A percentile compares a stretch with the other conserved stretches of the same genome.
phyloP scores from a whole-genome alignment of 2,329 filamentous ascomycete genomes.

The Fusarium sacchari region DNA sequence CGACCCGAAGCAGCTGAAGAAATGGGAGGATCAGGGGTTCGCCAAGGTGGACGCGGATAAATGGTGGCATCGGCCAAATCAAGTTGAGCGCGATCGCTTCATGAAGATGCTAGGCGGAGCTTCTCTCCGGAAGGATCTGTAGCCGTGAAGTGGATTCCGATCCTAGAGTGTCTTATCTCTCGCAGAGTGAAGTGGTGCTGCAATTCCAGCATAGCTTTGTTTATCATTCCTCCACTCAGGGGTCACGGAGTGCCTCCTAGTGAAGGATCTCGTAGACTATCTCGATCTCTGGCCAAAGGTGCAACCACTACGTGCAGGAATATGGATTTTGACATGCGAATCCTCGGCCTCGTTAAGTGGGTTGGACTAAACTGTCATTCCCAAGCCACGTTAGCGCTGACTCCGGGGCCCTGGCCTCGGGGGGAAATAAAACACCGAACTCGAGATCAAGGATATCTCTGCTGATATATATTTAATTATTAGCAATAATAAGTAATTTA shows the following conservation, averaged over 20 bases:
- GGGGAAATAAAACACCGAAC: too few species aligned
- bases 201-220: neutral
- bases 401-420: neutral
- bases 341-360: neutral
- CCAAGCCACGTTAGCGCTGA: neutral
- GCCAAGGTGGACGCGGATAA: slow-evolving; percentile 8
- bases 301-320: neutral
- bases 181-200: neutral
- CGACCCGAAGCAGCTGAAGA: neutral
- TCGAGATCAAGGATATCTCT: too few species aligned
- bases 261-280: neutral
- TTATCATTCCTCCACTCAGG: neutral
- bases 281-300: neutral
- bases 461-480: too few species aligned
- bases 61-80: slow-evolving; percentile 24
- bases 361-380: neutral
- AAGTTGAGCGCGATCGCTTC: slow-evolving; percentile 18
- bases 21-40: slow-evolving; percentile 23
- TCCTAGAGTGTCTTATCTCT: neutral
- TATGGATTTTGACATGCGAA: too few species aligned
- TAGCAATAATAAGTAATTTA: too few species aligned
- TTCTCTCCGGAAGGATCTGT: neutral
- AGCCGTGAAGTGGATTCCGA: neutral
- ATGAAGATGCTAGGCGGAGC: neutral
- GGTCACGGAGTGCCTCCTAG: neutral